Percentiles rank a stretch among this genome's conserved stretches.
phyloP scores from a whole-genome alignment of 495 filamentous ascomycete species.

The Penicillium argentinense region DNA sequence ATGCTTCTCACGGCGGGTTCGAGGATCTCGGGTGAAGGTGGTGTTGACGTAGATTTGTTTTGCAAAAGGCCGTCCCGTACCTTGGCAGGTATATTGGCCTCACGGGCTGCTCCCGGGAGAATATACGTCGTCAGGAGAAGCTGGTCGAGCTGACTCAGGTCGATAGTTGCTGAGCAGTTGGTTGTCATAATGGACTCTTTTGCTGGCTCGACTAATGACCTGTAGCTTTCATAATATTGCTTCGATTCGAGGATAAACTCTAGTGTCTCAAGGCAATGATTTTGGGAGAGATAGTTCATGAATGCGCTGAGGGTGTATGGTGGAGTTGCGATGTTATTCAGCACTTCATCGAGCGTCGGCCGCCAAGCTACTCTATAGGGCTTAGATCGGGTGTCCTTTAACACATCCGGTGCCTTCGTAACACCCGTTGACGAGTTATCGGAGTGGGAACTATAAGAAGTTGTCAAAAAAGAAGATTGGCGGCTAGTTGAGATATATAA shows the following conservation, averaged over 20 bases:
- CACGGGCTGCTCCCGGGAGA: conserved; percentile 67
- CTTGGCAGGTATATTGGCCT: conserved; percentile 77
- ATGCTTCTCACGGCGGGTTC: conserved; percentile 76
- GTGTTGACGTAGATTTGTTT: conserved; percentile 52
- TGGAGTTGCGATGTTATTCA: conserved; percentile 72
- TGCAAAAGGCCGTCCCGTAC: conserved; percentile 75
- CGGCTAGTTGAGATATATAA: not conserved
- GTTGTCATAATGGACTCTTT: not conserved
- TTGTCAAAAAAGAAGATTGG: not conserved
- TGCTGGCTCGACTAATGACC: not conserved
- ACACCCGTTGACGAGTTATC: not conserved
- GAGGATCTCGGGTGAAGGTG: conserved; percentile 72
- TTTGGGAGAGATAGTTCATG: conserved; percentile 85
- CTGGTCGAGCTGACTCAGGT: conserved; percentile 1
- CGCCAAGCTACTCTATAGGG: conserved; percentile 37
- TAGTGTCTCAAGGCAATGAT: conserved; percentile 85
- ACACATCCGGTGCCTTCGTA: no score
- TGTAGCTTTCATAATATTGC: not conserved
- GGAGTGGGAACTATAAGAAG: not conserved
- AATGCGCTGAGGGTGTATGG: conserved; percentile 87
- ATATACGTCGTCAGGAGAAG: conserved; percentile 70
- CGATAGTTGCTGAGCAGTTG: not conserved
- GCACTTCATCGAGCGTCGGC: conserved; percentile 75
- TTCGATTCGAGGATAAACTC: conserved; percentile 89
- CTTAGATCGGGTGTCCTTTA: not conserved